Base-by-base conservation (phyloP, 768 basidiomycete genomes). In the Cystoderma amianthinum region DNA sequence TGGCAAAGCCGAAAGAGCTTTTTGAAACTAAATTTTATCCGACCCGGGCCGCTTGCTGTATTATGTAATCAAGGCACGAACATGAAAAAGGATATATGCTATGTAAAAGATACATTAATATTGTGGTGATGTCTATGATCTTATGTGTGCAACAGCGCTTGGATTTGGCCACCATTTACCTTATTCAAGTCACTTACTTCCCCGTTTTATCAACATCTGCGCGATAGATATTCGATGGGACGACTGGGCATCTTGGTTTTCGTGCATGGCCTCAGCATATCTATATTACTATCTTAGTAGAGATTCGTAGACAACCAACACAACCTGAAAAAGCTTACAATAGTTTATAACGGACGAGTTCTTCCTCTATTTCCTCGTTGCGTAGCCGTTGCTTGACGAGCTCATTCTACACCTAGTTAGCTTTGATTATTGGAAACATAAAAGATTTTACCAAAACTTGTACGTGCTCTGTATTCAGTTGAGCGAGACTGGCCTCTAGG, bases 281-380 rank as follows among this genome's bases (percentile, higher is more conserved):
- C 72, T 76, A 35, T 16, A 36, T 4, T 33, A n/a, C n/a, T n/a
- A n/a, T n/a, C n/a, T n/a, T n/a, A n/a, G n/a, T n/a, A n/a, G n/a
- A n/a, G n/a, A n/a, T n/a, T n/a, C n/a, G n/a, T n/a, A 42, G 32
- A 54, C 38, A 16, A 34, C 15, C 19, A 46, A 46, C 24, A 20
- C 13, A n/a, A n/a, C n/a, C n/a, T n/a, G 25, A 39, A 5, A 15
- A 21, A 9, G 68, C 85, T 58, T 53, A 93, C 88, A 95, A 58
- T 34, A 96, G 67, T 64, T 96, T 96, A 65, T 96, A 97, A 32
- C 86, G 80, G 28, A 99, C 94, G 13, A 99, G 76, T 59, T 98
- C 91, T 43, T 81, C 76, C 60, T 98, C 96, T 45, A 95, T 71
- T 57, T 97, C 93, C 57, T 99, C 95, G 50, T 89, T 88, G 45